Conservation (phyloP, 495 filamentous ascomycete species). For the Aspergillus taichungensis region DNA sequence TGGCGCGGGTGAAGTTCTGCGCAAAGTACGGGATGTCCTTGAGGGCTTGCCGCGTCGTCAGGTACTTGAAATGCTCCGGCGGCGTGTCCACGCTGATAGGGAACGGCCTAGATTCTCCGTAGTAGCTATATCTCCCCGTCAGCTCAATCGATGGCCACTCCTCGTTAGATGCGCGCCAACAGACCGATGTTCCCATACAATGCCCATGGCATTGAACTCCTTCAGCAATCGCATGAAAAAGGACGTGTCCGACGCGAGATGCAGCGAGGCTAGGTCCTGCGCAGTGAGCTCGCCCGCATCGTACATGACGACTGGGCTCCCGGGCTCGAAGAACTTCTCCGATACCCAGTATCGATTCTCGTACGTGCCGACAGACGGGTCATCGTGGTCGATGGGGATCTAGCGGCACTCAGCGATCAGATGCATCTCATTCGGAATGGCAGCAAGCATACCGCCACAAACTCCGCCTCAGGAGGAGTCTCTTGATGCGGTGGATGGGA, state of each 20-base stretch:
- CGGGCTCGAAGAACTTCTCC: slow-evolving; percentile 37
- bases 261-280: slow-evolving; percentile 11
- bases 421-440: no score
- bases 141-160: neutral
- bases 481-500: no score
- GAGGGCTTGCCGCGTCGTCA: slow-evolving; percentile 43
- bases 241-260: slow-evolving; percentile 29
- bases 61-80: slow-evolving; percentile 39
- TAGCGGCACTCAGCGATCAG: slow-evolving; percentile 1
- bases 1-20: slow-evolving; percentile 32
- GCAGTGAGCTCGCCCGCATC: slow-evolving; percentile 42
- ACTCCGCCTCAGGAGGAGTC: no score
- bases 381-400: slow-evolving; percentile 40
- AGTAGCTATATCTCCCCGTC: slow-evolving; percentile 27
- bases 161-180: slow-evolving; percentile 1
- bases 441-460: no score
- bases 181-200: slow-evolving; percentile 52
- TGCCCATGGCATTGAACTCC: slow-evolving; percentile 43
- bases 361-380: slow-evolving; percentile 37
- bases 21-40: slow-evolving; percentile 47
- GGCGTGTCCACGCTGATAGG: slow-evolving; percentile 35
- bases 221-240: slow-evolving; percentile 37
- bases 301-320: slow-evolving; percentile 46
- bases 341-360: slow-evolving; percentile 48
- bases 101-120: slow-evolving; percentile 44